Evolutionary conservation across 805 yeast species (phyloP).

Genomic region (Candida succiphila): DNA sequence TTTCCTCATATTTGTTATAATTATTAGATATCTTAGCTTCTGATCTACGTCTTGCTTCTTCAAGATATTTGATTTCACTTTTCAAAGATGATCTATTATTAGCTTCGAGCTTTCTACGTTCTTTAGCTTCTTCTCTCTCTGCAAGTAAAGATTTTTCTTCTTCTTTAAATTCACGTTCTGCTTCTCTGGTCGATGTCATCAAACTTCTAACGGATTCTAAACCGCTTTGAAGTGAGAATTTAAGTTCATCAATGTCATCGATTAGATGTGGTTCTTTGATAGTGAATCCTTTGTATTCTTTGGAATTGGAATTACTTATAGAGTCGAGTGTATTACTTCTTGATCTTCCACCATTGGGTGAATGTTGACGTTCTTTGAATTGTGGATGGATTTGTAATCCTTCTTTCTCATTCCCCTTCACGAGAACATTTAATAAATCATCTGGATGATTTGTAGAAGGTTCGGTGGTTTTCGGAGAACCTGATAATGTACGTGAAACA

Average conservation of each 20-base stretch:
- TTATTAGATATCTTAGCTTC: slow-evolving; percentile 25
- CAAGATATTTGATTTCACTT: slow-evolving; percentile 30
- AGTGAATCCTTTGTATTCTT: slow-evolving; percentile 10
- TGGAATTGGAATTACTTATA: slow-evolving; percentile 1
- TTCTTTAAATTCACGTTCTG: slow-evolving; percentile 26
- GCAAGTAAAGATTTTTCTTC: slow-evolving; percentile 24
- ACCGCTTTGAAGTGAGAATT: slow-evolving; percentile 29
- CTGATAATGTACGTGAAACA: slow-evolving; percentile 1
- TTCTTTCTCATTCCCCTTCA: slow-evolving; percentile 23
- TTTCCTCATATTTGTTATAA: slow-evolving; percentile 17
- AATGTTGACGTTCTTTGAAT: slow-evolving; percentile 16
- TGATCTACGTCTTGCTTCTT: slow-evolving; percentile 28
- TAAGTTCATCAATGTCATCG: slow-evolving; percentile 31
- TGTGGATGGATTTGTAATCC: slow-evolving; percentile 18
- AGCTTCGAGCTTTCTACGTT: slow-evolving; percentile 31
- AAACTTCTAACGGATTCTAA: slow-evolving; percentile 29
- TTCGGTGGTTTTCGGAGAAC: no score
- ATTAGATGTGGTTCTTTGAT: slow-evolving; percentile 20
- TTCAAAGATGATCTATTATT: slow-evolving; percentile 27
- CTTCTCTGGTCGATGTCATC: slow-evolving; percentile 21
- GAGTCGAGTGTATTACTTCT: slow-evolving; percentile 22
- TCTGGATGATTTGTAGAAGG: slow-evolving; percentile 28
- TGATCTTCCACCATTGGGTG: slow-evolving; percentile 20
- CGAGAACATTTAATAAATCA: slow-evolving; percentile 22
- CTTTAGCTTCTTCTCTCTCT: slow-evolving; percentile 26